phyloP scores from a whole-genome alignment of 1,139 yeast genomes.

The Diutina pseudorugosa region DNA sequence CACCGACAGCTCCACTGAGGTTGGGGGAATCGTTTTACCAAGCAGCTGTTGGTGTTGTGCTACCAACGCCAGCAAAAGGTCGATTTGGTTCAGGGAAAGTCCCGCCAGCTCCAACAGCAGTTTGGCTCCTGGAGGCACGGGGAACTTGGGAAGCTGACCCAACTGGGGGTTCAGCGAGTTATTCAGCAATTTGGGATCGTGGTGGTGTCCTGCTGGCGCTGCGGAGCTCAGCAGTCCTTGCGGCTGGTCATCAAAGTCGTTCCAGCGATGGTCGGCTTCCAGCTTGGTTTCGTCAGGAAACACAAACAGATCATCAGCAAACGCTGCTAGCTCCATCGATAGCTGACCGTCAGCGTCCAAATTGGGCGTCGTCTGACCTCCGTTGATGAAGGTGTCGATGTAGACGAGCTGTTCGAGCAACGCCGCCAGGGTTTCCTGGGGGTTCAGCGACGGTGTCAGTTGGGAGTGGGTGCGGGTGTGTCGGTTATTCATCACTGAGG shows the following conservation, averaged over 20 bases:
- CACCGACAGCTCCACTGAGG: not conserved
- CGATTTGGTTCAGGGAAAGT: conserved; percentile 53
- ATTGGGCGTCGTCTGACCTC: conserved; percentile 18
- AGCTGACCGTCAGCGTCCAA: conserved; percentile 53
- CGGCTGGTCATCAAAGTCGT: not conserved
- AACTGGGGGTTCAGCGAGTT: too few relatives aligned
- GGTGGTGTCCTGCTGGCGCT: not conserved
- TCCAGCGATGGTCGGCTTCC: conserved; percentile 1
- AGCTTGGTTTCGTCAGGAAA: conserved; percentile 62
- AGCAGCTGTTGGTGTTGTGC: conserved; percentile 46
- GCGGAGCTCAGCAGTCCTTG: not conserved
- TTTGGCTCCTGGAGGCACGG: conserved; percentile 65
- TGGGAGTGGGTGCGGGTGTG: not conserved
- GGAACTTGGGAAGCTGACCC: conserved; percentile 39
- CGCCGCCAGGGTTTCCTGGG: conserved; percentile 42
- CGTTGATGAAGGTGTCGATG: conserved; percentile 55
- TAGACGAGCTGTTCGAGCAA: conserved; percentile 64
- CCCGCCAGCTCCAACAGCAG: conserved; percentile 53
- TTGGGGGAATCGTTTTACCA: not conserved
- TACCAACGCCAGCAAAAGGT: conserved; percentile 56
- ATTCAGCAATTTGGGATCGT: too few relatives aligned
- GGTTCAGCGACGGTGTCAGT: not conserved
- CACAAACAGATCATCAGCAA: conserved; percentile 67
- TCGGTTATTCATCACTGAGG: not conserved
- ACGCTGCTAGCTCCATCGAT: conserved; percentile 63